Percentiles rank a stretch among this genome's conserved stretches.
Conservation (phyloP, 768 basidiomycete genomes). For the Pisolithus microcarpus region DNA sequence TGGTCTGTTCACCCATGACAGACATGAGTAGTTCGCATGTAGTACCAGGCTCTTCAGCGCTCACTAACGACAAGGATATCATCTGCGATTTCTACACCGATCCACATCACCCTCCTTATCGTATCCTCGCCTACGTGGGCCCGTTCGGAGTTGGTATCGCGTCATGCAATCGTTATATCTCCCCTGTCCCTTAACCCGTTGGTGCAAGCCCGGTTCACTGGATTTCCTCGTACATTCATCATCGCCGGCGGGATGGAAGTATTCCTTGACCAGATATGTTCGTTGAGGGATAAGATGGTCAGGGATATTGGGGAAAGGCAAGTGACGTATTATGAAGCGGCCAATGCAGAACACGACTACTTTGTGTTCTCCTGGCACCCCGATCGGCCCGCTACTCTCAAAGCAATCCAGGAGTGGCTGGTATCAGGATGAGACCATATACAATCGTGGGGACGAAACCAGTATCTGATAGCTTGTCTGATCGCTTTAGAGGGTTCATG, state of each 20-base stretch:
- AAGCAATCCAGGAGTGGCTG: neutral
- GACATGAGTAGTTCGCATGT: slow-evolving; percentile 3
- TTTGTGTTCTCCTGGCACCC: slow-evolving; percentile 10
- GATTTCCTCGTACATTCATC: slow-evolving; percentile 24
- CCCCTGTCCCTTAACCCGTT: slow-evolving; percentile 7
- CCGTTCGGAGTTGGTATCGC: slow-evolving; percentile 5
- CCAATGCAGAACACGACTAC: slow-evolving; percentile 19
- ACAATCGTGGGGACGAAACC: no score
- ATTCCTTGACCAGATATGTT: slow-evolving; percentile 21
- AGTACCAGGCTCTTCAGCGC: neutral
- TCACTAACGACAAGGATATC: neutral
- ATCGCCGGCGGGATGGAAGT: slow-evolving; percentile 22
- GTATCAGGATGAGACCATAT: neutral
- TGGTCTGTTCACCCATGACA: slow-evolving; percentile 5
- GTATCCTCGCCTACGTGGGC: slow-evolving; percentile 5
- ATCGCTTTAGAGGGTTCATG: no score
- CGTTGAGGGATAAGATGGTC: slow-evolving; percentile 17
- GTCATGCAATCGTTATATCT: slow-evolving; percentile 6
- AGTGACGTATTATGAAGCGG: slow-evolving; percentile 16
- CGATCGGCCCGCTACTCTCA: neutral
- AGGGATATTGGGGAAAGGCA: slow-evolving; percentile 16
- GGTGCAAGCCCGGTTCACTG: slow-evolving; percentile 9
- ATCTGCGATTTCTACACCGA: neutral
- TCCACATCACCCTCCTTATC: neutral
- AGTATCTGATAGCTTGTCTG: no score